Base-by-base conservation (phyloP, 345 rosid species). In the Fremontodendron californicum region DNA sequence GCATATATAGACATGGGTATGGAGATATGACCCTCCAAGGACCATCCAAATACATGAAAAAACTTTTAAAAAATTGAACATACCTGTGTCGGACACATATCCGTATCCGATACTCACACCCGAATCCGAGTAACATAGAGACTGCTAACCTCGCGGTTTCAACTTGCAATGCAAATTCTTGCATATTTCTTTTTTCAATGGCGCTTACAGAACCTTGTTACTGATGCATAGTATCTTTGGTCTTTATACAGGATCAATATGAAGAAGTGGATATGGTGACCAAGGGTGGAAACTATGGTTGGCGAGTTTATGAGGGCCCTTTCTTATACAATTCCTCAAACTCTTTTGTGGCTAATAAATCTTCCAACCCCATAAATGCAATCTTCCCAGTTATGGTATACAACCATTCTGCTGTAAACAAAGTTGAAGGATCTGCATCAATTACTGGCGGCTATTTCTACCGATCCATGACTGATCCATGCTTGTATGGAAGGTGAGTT, bases 371-470 rank as follows among this genome's bases (percentile, higher is more conserved):
- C 67, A 33, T 69, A 37, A 82, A 83, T 62, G 23, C 82, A 40
- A 84, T 87, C 61, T 86, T 85, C 76, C 91, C 90, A 35, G 88
- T 84, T 66, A 84, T 90, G 83, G 89, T 88, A 27, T 88, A 88
- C 82, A 83, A 79, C 75, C 90, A 84, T 29, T 80, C 88, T 35
- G 86, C 85, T 78, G 74, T 86, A 62, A 84, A 86, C 66, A 83
- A 75, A 16, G 80, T 40, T 7, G 81, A 78, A 71, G 86, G 86
- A 76, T 83, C 89, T 39, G 89, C 92, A 45, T 82, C 89, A 19
- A 83, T 87, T 57, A 79, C 80, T 3, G 92, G 92, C 23, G 90
- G 89, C 42, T 88, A 87, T 75, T 87, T 87, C 51, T 87, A 81
- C 71, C 80, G 89, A 76, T 85, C 88, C 71, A 78, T 25, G 40